Percentiles rank a stretch among this genome's conserved stretches.
Conservation (phyloP, 1,284 basidiomycete genomes). For the Sphaerobolus stellatus region DNA sequence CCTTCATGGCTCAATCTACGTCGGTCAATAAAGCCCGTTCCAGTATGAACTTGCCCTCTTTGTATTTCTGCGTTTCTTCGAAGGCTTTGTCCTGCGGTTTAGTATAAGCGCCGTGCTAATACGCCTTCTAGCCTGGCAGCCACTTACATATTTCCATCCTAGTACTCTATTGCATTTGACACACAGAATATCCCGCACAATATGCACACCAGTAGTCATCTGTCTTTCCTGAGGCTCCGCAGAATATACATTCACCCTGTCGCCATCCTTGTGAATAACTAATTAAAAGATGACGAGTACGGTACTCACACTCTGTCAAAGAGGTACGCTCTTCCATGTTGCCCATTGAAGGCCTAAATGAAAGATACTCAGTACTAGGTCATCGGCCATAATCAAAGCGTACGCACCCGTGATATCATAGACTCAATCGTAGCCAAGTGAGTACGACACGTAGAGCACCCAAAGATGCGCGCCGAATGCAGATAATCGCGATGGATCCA, state of each 20-base stretch:
- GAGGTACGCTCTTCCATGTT: slow-evolving; percentile 93
- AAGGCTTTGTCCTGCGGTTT: slow-evolving; percentile 82
- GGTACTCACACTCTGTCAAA: slow-evolving; percentile 84
- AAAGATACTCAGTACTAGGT: background rate
- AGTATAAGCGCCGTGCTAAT: slow-evolving; percentile 4
- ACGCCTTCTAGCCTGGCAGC: slow-evolving; percentile 1
- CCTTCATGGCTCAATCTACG: slow-evolving; percentile 46
- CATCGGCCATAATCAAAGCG: slow-evolving; percentile 4
- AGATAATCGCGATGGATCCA: slow-evolving; percentile 89
- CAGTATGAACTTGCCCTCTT: slow-evolving; percentile 97
- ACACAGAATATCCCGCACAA: slow-evolving; percentile 93
- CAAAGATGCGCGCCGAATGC: slow-evolving; percentile 84
- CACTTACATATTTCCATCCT: slow-evolving; percentile 97
- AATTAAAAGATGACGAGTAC: slow-evolving; percentile 6
- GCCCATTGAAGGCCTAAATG: slow-evolving; percentile 86
- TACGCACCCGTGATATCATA: slow-evolving; percentile 86
- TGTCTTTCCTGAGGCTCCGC: slow-evolving; percentile 87
- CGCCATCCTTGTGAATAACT: background rate
- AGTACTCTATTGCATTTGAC: slow-evolving; percentile 81
- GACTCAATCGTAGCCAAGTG: slow-evolving; percentile 92
- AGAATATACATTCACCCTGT: slow-evolving; percentile 84
- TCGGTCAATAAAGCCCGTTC: slow-evolving; percentile 87
- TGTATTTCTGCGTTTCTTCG: slow-evolving; percentile 91
- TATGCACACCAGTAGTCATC: slow-evolving; percentile 97
- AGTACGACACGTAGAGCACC: slow-evolving; percentile 88